Base-by-base conservation (phyloP, 2,329 filamentous ascomycete species). In the Aureobasidium mangrovei region DNA sequence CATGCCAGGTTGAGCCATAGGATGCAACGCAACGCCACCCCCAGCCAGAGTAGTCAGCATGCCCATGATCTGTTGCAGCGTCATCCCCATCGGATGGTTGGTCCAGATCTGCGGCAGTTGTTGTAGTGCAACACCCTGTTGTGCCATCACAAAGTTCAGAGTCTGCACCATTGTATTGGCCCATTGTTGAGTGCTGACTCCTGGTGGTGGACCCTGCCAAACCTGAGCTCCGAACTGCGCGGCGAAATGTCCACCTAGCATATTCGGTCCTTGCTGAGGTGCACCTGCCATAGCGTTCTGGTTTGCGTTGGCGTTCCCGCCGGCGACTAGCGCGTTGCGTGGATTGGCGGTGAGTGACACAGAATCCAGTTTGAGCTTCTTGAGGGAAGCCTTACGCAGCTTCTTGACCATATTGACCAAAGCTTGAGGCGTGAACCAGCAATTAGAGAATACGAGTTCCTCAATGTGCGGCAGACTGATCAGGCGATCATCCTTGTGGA, bases 361-460 rank as follows among this genome's bases (percentile, higher is more conserved):
- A 0, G 82, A 83, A 60, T 85, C 76, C 2, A 88, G 69, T 7
- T 75, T 75, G 12, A 88, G 64, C 24, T 73, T 75, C 57, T 77
- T 71, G 9, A 87, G 66, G 2, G 66, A 71, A 6, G 67, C 64
- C 4, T 69, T 63, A 24, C 74, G 71, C 65, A 83, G 77, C 4
- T 67, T 64, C 2, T 69, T 68, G 56, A 83, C 68, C 49, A 83
- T 73, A 8, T 74, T 69, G 32, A 76, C 62, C 32, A 87, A 71
- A 1, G 81, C 72, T 39, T 77, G 71, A 0, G 84, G 83, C 2
- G 77, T 77, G 9, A 81, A 70, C 83, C 84, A 88, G 67, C 84
- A 86, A 61, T 88, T 88, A 60, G 80, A 80, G 7, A 88, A 69
- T 0, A 77, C 82, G 2, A 88, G 66, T 47, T 80, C 71, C 57